Evolutionary conservation across 495 filamentous ascomycete species (phyloP).

Genomic region (Lophium mytilinum): DNA sequence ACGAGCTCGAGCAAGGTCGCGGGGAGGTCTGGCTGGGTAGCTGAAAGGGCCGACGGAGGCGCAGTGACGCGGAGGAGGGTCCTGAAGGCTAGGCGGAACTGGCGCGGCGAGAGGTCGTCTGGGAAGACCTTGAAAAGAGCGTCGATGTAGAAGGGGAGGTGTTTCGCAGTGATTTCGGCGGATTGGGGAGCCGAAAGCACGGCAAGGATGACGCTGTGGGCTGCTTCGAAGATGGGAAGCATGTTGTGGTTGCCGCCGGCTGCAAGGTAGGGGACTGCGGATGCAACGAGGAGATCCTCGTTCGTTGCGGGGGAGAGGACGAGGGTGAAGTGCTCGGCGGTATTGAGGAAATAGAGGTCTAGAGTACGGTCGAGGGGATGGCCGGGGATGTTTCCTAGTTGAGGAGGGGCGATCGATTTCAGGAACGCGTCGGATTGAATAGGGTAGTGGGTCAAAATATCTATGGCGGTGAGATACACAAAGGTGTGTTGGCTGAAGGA

Average conservation of each 20-base stretch:
- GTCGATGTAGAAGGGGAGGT: constrained; percentile 82
- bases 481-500: constrained; percentile 77
- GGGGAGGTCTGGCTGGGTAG: constrained; percentile 62
- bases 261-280: constrained; percentile 70
- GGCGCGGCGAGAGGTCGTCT: constrained; percentile 67
- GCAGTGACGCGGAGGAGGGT: constrained; percentile 80
- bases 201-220: constrained; percentile 79
- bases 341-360: constrained; percentile 89
- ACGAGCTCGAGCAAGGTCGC: constrained; percentile 77
- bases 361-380: constrained; percentile 71
- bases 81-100: constrained; percentile 91
- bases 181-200: constrained; percentile 74
- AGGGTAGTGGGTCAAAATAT: constrained; percentile 72
- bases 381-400: constrained; percentile 56
- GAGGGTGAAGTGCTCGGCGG: constrained; percentile 75
- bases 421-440: constrained; percentile 63
- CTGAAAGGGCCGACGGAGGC: constrained; percentile 66
- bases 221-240: constrained; percentile 73
- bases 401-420: constrained; percentile 48
- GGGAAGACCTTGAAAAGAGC: constrained; percentile 84
- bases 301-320: constrained; percentile 54
- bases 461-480: constrained; percentile 79
- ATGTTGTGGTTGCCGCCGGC: constrained; percentile 54
- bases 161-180: constrained; percentile 56
- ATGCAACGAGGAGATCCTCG: constrained; percentile 65